Base-by-base conservation (phyloP, 176 grass and related monocot species). In the Lolium perenne region DNA sequence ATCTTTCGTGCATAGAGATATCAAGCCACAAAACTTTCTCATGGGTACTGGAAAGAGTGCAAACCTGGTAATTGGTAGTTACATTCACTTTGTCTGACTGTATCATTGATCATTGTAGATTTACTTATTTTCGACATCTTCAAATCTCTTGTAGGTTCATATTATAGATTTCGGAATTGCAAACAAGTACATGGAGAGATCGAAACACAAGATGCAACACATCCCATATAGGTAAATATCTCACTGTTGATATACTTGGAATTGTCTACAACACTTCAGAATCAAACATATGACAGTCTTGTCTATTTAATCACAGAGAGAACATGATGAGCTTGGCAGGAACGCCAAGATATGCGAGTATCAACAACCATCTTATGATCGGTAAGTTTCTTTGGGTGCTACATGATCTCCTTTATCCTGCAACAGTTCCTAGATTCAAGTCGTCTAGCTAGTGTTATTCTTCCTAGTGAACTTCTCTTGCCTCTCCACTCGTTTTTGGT, bases 1-100 rank as follows among this genome's bases (percentile, higher is more conserved):
- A 2, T 71, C 38, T 45, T 71, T 71, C 17, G 0, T 71, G 18
- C 68, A 71, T 18, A 91, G 83, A 84, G 88, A 95, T 79, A 93
- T 95, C 58, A 95, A 95, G 80, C 88, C 93, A 0, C 91, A 93
- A 48, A 95, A 91, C 74, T 95, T 93, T 64, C 93, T 95, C 58
- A 90, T 93, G 88, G 93, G 91, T 67, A 84, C 86, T 54, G 90
- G 90, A 29, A 81, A 86, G 67, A 95, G 84, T 87, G 87, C 87
- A 84, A 95, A 93, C 55, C 88, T 91, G 91, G 93, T 95, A 61
- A 10, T 9, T 59, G 29, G 4, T n/a, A 38, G 8, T 41, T 69
- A 18, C 66, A 38, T 20, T 41, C 29, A 7, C 17, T 69, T 41
- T 0, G 16, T 43, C 16, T 43, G 0, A 15, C 17, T 70, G 35